Evolutionary conservation across 106 monocot species (phyloP), one percentile per base, ranked within the genome.

Genomic region (Acanthochlamys bracteata): DNA sequence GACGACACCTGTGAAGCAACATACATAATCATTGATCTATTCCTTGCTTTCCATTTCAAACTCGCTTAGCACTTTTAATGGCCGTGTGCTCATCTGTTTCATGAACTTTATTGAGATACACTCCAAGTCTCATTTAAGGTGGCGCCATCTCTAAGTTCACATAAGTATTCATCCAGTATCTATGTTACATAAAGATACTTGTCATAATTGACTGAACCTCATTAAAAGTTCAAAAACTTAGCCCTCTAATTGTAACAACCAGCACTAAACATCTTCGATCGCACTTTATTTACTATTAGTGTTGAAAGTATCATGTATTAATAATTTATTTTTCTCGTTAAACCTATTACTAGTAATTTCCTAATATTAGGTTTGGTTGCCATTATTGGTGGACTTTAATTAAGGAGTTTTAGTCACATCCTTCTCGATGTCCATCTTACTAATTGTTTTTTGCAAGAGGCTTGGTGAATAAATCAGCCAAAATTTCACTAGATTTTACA

Each of bases 361-460:
- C 49, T 49, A 14, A 9, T 14, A 4, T 49, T 49, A 49, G 2
- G 49, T 14, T 49, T 2, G 49, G 12, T 17, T 49, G 17, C 1
- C 49, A 49, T 49, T 14, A 49, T 49, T 14, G 49, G 49, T 49
- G 49, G 9, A 17, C 15, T 49, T 49, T 49, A 49, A 12, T 65
- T 16, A 46, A 66, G 9, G 66, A 15, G 20, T 33, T 54, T 66
- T 25, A 53, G 25, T 27, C 67, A 7, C 41, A 67, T 67, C 11
- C n/a, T 55, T 39, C 14, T 41, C 3, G 55, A 55, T 39, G 39
- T 67, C n/a, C 3, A 21, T 20, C 40, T 20, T 40, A 67, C 55
- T 20, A 55, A 3, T 2, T n/a, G n/a, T 67, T 54, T 22, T 40
- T 55, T 49, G 54, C 0, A 7, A 55, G 13, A 55, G 39, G 11